Conservation (phyloP, 495 filamentous ascomycete genomes). For the Beverwykella pulmonaria region DNA sequence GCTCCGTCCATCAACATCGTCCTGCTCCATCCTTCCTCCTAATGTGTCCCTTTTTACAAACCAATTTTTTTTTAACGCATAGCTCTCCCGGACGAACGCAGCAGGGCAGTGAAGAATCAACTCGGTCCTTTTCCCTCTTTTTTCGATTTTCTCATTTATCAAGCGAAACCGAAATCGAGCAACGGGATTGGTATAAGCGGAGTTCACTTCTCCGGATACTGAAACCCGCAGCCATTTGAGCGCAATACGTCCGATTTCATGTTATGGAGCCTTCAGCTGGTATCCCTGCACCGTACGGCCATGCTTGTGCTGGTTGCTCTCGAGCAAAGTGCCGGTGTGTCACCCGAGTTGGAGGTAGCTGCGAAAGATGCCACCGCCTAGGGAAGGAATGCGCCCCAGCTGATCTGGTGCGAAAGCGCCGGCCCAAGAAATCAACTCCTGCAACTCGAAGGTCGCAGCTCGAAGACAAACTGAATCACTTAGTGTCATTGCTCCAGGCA, state of each 20-base stretch:
- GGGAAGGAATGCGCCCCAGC: constrained; percentile 15
- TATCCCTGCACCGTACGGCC: neutral
- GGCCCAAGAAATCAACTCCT: neutral
- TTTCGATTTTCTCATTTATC: neutral
- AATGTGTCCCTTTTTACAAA: neutral
- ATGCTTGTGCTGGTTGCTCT: neutral
- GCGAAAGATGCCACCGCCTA: constrained; percentile 17
- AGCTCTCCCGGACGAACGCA: neutral
- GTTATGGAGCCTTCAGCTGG: neutral
- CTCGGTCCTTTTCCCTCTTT: neutral
- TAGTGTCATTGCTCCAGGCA: constrained; percentile 13
- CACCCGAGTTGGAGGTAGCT: neutral
- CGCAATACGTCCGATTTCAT: neutral
- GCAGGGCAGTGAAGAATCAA: neutral
- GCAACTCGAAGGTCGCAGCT: constrained; percentile 15
- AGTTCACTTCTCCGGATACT: neutral
- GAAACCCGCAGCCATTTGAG: neutral
- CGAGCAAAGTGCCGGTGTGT: neutral
- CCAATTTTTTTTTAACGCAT: neutral
- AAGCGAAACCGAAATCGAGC: neutral
- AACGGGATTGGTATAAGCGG: neutral
- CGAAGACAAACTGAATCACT: constrained; percentile 15
- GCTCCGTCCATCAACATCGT: neutral
- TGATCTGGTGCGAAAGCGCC: neutral
- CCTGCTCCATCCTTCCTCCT: neutral